Evolutionary conservation across 2,329 filamentous ascomycete genomes (phyloP), one percentile per base, ranked within the genome.

Genomic region (Fusarium pilosicola): DNA sequence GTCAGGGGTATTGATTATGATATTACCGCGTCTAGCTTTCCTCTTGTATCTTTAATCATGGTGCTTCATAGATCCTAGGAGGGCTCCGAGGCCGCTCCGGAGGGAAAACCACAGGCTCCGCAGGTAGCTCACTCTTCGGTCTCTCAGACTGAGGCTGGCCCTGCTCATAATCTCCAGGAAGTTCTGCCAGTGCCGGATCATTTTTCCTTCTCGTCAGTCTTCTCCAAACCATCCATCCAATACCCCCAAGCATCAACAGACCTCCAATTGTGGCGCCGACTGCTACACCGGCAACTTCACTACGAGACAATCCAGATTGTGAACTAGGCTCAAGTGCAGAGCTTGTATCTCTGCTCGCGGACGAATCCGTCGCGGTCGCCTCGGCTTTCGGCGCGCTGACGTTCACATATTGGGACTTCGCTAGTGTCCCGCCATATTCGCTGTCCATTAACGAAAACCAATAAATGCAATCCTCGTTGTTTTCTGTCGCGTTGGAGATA

Each of bases 61-160:
- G 61, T 22, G 44, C 61, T 30, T 64, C 56, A 3, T 64, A 64
- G 3, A 64, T 18, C 5, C 15, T 9, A 15, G 36, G 30, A 22
- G 56, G 61, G 11, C 44, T 20, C 8, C 44, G n/a, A 0, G 56
- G 61, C 2, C 36, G n/a, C 5, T 42, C 55, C 12, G 28, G 2
- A 2, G 44, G 4, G 14, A 61, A 46, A 1, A 22, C 12, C 18
- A 60, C 34, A 10, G 61, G 61, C 6, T 64, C 61, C 0, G 61
- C 61, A 3, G 61, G 61, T n/a, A 64, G 30, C 36, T 64, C 61
- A 5, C 61, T 64, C 61, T 64, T 64, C 13, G 61, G 56, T 7
- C 61, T 64, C 36, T 64, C 61, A 14, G 22, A 44, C 1, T 12
- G 1, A 32, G n/a, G 4, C 5, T 22, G 36, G 4, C n/a, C 24